phyloP scores from a whole-genome alignment of 306 rosid species.

The Lathyrus oleraceus region DNA sequence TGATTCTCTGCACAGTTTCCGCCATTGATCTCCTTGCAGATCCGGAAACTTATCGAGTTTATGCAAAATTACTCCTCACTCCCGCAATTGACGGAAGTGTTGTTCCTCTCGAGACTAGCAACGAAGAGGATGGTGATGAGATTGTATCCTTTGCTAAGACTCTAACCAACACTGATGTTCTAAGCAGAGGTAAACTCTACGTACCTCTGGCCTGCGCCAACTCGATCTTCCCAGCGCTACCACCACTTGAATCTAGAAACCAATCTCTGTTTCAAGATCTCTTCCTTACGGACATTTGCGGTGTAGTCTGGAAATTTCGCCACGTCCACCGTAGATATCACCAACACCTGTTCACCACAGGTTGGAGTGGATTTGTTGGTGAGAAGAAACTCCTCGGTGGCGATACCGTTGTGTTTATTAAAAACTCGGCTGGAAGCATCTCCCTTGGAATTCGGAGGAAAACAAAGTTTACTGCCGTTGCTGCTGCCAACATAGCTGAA shows the following conservation, averaged over 20 bases:
- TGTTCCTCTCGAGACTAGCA: neutral
- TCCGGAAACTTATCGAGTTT: neutral
- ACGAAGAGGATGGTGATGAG: no score
- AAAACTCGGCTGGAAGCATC: slow-evolving; percentile 39
- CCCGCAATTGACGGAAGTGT: neutral
- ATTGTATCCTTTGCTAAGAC: slow-evolving; percentile 40
- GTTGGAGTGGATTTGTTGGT: slow-evolving; percentile 69
- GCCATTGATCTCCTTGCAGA: neutral
- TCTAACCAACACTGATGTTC: slow-evolving; percentile 66
- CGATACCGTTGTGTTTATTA: slow-evolving; percentile 57
- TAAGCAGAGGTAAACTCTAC: slow-evolving; percentile 65
- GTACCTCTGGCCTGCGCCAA: slow-evolving; percentile 67
- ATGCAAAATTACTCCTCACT: neutral
- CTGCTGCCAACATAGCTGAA: no score
- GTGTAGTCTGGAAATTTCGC: slow-evolving; percentile 57
- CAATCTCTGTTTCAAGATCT: slow-evolving; percentile 58
- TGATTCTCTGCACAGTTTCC: neutral
- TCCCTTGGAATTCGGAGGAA: slow-evolving; percentile 58
- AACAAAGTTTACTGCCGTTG: neutral
- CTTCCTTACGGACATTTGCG: slow-evolving; percentile 57
- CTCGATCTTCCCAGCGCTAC: slow-evolving; percentile 47
- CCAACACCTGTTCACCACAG: slow-evolving; percentile 64
- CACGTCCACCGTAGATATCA: slow-evolving; percentile 69
- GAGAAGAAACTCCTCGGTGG: slow-evolving; percentile 62
- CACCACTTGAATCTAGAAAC: slow-evolving; percentile 38